phyloP scores from a whole-genome alignment of 2,329 filamentous ascomycete species.

The Fusarium azukiicola region DNA sequence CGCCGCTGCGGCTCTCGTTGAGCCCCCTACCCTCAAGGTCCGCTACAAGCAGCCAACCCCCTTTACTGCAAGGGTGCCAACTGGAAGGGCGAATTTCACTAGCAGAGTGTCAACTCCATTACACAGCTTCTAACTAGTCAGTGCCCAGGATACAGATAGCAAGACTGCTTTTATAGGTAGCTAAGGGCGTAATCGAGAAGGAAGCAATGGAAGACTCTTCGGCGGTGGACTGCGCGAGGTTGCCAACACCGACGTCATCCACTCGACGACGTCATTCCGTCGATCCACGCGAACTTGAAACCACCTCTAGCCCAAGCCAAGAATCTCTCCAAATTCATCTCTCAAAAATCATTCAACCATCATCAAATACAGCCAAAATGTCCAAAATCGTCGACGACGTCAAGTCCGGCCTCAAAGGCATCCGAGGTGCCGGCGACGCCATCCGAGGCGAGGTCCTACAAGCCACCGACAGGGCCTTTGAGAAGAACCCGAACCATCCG shows the following conservation, averaged over 20 bases:
- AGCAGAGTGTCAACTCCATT: no score
- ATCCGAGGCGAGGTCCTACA: slow-evolving; percentile 46
- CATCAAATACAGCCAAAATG: slow-evolving; percentile 27
- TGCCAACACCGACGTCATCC: slow-evolving; percentile 12
- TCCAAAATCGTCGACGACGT: slow-evolving; percentile 49
- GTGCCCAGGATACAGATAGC: no score
- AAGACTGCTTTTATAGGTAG: no score
- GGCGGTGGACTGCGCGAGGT: no score
- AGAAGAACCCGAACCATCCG: slow-evolving; percentile 42
- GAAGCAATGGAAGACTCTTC: no score
- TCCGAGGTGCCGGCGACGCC: slow-evolving; percentile 50
- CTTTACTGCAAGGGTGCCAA: no score
- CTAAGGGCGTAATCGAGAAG: no score
- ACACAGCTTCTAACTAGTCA: no score
- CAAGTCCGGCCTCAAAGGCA: slow-evolving; percentile 50
- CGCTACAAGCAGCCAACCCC: no score
- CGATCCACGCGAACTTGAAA: slow-evolving; percentile 13
- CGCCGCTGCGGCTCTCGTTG: no score
- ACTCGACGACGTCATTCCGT: slow-evolving; percentile 18
- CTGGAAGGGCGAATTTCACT: no score
- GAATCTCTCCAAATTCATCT: not conserved
- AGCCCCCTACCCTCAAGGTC: no score
- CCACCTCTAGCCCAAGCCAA: not conserved
- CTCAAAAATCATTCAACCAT: not conserved
- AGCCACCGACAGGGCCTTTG: slow-evolving; percentile 48